Conservation (phyloP, 2,329 filamentous ascomycete species). For the Coleophoma cylindrospora region DNA sequence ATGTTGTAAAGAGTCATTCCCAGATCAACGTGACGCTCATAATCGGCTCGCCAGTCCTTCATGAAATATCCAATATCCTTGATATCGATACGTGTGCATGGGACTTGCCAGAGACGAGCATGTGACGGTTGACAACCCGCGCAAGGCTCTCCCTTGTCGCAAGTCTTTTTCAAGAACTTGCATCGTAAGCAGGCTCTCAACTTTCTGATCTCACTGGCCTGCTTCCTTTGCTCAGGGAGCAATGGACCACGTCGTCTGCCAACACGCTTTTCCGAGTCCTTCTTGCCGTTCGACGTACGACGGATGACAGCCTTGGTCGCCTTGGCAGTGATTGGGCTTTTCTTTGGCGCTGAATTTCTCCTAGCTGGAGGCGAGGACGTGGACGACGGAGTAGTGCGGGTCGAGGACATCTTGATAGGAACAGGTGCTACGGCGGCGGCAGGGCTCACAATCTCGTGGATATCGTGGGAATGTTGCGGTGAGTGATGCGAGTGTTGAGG, state of each 20-base stretch:
- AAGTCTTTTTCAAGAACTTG: slow-evolving; percentile 99
- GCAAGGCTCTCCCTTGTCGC: slow-evolving; percentile 95
- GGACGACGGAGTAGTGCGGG: slow-evolving; percentile 56
- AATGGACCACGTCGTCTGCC: slow-evolving; percentile 86
- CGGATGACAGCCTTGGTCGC: slow-evolving; percentile 79
- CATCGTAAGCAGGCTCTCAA: slow-evolving; percentile 88
- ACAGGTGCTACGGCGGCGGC: slow-evolving; percentile 64
- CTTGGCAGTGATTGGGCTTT: slow-evolving; percentile 51
- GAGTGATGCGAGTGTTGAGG: slow-evolving; percentile 20
- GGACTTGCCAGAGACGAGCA: slow-evolving; percentile 93
- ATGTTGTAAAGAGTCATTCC: slow-evolving; percentile 93
- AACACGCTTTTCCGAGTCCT: slow-evolving; percentile 91
- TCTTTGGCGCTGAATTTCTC: slow-evolving; percentile 69
- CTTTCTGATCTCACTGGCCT: slow-evolving; percentile 95
- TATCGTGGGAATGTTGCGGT: slow-evolving; percentile 32
- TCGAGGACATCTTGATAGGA: slow-evolving; percentile 58
- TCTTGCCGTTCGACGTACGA: slow-evolving; percentile 70
- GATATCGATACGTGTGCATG: slow-evolving; percentile 96
- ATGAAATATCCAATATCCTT: slow-evolving; percentile 98
- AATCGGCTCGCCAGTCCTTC: slow-evolving; percentile 99
- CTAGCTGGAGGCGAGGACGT: slow-evolving; percentile 60
- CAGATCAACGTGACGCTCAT: slow-evolving; percentile 81
- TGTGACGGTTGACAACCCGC: slow-evolving; percentile 93
- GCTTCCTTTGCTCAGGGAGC: slow-evolving; percentile 88
- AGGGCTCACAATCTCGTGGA: slow-evolving; percentile 59